Base-by-base conservation (phyloP, 164 flowering plant species). In the Dillenia suffruticosa region DNA sequence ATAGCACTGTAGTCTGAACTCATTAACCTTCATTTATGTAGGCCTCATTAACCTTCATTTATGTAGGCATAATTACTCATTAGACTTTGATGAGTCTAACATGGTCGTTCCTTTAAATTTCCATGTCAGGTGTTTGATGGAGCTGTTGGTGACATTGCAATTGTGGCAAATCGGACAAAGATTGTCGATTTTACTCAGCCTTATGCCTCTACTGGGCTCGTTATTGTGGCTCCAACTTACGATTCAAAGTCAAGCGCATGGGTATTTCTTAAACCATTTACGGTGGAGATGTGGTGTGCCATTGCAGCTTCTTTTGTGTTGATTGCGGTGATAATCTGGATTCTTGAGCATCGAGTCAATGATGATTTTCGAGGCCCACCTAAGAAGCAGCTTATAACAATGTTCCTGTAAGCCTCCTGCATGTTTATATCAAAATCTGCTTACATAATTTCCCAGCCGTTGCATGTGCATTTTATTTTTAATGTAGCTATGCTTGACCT, bases 161-260 rank as follows among this genome's bases (percentile, higher is more conserved):
- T 90, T 70, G 79, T 77, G 24, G 82, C 86, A 53, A 81, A 81
- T 74, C 67, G 95, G 63, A 90, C 89, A 51, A 82, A 40, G 65
- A 68, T 76, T 59, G 92, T 78, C 17, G 97, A 90, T 67, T 90
- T 88, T 57, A 81, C 95, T 49, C 97, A 90, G 81, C 97, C 97
- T 51, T 90, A 76, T 63, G 68, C 68, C 54, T 59, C 82, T 2
- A 76, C 87, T 15, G 95, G 95, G 24, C 88, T 90, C 12, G 92
- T 88, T 44, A 72, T 90, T 9, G 92, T 90, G 12, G 81, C 80
- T 58, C 89, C 95, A 13, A 49, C 76, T 49, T 62, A 59, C 46
- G 63, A 67, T 51, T 10, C 58, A 44, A 79, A 77, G 44, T 74
- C 84, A 48, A 81, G 77, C 70, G 86, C 95, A 47, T 90, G 97